Base-by-base conservation (phyloP, 2,329 filamentous ascomycete genomes). In the Ceratocystis cubensis region DNA sequence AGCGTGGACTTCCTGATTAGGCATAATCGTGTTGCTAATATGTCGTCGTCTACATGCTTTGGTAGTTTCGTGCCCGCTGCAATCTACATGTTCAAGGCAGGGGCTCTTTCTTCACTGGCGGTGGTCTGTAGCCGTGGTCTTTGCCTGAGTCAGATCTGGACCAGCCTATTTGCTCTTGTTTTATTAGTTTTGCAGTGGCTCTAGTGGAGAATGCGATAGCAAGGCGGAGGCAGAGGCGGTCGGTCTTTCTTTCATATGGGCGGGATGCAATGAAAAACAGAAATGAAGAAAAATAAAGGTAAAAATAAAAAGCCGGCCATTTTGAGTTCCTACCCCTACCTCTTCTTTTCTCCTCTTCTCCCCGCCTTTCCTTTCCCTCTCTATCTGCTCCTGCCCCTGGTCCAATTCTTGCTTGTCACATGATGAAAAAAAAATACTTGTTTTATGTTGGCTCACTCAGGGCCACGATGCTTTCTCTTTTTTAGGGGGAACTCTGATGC, bases 341-440 rank as follows among this genome's bases (percentile, higher is more conserved):
- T 20, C 8, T 22, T 48, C 5, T 48, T 48, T 22, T 22, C 46
- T 48, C 46, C 20, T 22, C 46, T 48, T 48, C 45, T 7, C 17
- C 17, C 17, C 45, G 45, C 45, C 45, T 48, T 20, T 48, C 45
- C n/a, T 48, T 20, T 48, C 46, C 45, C 25, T 28, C 37, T 41
- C 10, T 50, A 20, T 5, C 30, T 59, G 28, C 30, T n/a, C 5
- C n/a, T 59, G 5, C 28, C 56, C 30, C 30, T 33, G 5, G 56
- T n/a, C 56, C 30, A 15, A 17, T 33, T 30, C 15, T 59, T 59
- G 56, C 15, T 59, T 59, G 56, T 59, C 56, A 59, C 56, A 59
- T 59, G 56, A 59, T 59, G 28, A 5, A 37, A 59, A 59, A 15
- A 30, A 56, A 15, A 59, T 7, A 59, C 28, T 3, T 59, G 56